Evolutionary conservation across 73 alveolate genomes (phyloP), one percentile per base, ranked within the genome.

Genomic region (Uronychia setigera): DNA sequence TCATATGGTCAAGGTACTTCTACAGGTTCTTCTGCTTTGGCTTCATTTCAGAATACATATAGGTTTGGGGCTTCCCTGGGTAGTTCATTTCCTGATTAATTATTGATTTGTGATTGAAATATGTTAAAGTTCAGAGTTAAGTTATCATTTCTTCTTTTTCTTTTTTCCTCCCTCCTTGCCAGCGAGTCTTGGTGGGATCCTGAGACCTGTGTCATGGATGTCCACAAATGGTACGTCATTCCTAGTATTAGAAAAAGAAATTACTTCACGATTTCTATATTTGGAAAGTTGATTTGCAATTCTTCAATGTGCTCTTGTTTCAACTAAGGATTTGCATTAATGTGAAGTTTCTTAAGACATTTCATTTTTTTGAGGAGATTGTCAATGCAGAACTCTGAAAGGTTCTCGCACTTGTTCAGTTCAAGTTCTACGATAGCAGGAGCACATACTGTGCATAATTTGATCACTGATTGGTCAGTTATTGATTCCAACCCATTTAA

Each of bases 351-450:
- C 34, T 80, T 76, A 25, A 80, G 77, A 34, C 26, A 29, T 30
- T 19, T 26, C 11, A 60, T 79, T 29, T 33, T 76, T 57, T 35
- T 58, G 0, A 76, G 60, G 28, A 80, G 59, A 28, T 80, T 77
- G 11, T 67, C 27, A 31, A 80, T 29, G 79, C 35, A 34, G 31
- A 33, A 82, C 5, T 82, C 83, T 0, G 89, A 29, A 32, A 82
- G 28, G 60, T 60, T 82, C 27, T 1, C 60, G 35, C 89, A 82
- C 30, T 57, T 9, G 19, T 57, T 26, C 25, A 82, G 31, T 26
- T 82, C 89, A 0, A 82, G 75, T 27, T 82, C 67, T 31, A 27
- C 25, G 0, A 82, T 31, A 1, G 25, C 11, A 13, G 78, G 75
- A 33, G 83, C 33, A 19, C 67, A 46, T 1, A 32, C 33, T 35